Percentiles rank a stretch among this genome's conserved stretches.
These are phyloP conservation scores for Ophiostoma fasciatum DNA, from an alignment of 2,329 filamentous ascomycete genomes.

Conservation along the genomic window DNA sequence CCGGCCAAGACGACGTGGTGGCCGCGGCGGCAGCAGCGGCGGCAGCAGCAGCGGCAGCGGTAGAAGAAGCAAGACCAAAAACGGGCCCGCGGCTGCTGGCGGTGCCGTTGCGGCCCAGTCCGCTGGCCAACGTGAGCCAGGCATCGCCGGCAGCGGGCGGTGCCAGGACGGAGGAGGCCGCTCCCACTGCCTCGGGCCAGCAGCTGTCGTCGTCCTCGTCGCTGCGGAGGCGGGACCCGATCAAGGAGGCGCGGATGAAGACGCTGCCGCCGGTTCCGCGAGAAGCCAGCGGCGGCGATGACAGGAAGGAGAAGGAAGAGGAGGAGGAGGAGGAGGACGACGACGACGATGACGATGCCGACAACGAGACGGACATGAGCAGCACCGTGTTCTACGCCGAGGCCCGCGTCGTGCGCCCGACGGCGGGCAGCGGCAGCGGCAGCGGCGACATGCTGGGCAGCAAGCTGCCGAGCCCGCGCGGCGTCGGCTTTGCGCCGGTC, in stretches of 20 bases:
- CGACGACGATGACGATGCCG: no score
- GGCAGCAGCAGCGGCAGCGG: neutral
- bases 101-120: slow-evolving; percentile 11
- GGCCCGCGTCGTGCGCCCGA: no score
- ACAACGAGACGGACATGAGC: no score
- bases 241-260: slow-evolving; percentile 22
- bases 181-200: no score
- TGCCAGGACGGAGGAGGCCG: no score
- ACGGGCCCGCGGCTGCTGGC: no score
- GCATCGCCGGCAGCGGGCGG: neutral
- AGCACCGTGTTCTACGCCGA: no score
- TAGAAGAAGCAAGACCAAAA: no score
- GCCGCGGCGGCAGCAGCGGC: neutral
- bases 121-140: slow-evolving; percentile 5
- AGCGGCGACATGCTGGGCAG: slow-evolving; percentile 21
- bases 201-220: slow-evolving; percentile 7
- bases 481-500: slow-evolving; percentile 26
- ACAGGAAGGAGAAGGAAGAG: slow-evolving; percentile 3
- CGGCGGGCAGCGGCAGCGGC: no score
- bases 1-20: neutral
- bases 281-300: slow-evolving; percentile 4
- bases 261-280: slow-evolving; percentile 24
- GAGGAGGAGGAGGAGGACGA: no score
- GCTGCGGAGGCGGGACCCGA: slow-evolving; percentile 14
- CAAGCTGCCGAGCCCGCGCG: slow-evolving; percentile 27